These are phyloP conservation scores for Cichorium intybus DNA, from an alignment of 140 eudicot species.

Conservation along the genomic window DNA sequence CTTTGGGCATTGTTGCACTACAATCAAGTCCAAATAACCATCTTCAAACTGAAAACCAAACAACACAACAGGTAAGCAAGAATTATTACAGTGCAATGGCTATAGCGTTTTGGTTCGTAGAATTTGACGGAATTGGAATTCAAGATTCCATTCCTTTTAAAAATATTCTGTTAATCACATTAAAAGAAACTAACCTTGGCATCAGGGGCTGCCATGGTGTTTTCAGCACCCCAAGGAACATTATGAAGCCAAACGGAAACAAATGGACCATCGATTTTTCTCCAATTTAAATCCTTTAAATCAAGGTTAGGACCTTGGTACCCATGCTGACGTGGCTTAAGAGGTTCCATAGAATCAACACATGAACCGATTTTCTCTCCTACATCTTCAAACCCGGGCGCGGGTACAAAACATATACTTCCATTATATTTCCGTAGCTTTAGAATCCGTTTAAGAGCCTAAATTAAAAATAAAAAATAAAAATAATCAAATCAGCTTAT, in stretches of 20 bases:
- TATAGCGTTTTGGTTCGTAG: too few relatives aligned
- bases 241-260: constrained; percentile 94
- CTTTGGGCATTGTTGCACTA: constrained; percentile 61
- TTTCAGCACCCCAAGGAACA: constrained; percentile 94
- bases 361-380: constrained; percentile 45
- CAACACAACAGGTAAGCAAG: background rate
- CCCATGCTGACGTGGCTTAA: constrained; percentile 37
- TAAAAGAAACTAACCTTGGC: constrained; percentile 59
- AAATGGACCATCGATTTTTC: constrained; percentile 81
- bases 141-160: too few relatives aligned
- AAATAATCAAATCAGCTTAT: background rate
- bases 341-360: constrained; percentile 27
- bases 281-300: constrained; percentile 50
- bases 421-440: constrained; percentile 75
- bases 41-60: constrained; percentile 73
- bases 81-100: background rate
- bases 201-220: constrained; percentile 87
- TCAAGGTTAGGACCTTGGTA: constrained; percentile 59
- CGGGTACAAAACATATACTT: constrained; percentile 70
- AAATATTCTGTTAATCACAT: too few relatives aligned
- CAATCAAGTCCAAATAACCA: constrained; percentile 77
- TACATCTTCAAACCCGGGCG: constrained; percentile 74
- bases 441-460: constrained; percentile 81
- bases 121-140: too few relatives aligned
- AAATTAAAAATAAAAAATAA: background rate